These are phyloP conservation scores for Geotrichum histeridarum DNA, from an alignment of 1,139 yeast species.

Conservation along the genomic window DNA sequence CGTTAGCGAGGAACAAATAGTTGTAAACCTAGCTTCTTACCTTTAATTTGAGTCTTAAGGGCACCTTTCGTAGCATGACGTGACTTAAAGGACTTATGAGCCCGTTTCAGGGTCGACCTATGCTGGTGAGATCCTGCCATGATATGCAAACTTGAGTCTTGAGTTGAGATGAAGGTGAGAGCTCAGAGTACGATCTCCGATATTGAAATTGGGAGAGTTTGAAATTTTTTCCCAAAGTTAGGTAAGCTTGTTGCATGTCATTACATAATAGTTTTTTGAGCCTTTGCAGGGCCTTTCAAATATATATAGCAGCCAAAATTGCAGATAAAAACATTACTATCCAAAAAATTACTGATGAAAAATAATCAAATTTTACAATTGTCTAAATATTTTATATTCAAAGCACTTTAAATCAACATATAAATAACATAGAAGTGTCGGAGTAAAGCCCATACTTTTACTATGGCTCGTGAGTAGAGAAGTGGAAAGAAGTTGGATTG, in stretches of 20 bases:
- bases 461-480: no score
- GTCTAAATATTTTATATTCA: no score
- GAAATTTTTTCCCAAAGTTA: constrained; percentile 3
- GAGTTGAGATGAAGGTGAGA: background rate
- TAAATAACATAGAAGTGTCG: no score
- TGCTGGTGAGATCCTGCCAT: constrained; percentile 50
- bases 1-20: background rate
- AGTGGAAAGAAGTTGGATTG: background rate
- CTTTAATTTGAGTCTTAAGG: constrained; percentile 71
- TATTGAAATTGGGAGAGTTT: background rate
- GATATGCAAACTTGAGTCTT: background rate
- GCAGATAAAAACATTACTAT: no score
- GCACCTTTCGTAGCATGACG: constrained; percentile 90
- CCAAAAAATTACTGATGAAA: no score
- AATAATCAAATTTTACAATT: no score
- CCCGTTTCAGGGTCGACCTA: constrained; percentile 73
- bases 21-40: constrained; percentile 33
- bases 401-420: no score
- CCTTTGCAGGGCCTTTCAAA: background rate
- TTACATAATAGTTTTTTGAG: background rate
- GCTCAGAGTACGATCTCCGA: background rate
- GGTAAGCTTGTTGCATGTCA: background rate
- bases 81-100: constrained; percentile 85
- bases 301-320: no score
- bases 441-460: no score